Percentiles rank a stretch among this genome's conserved stretches.
Evolutionary conservation across 805 yeast genomes (phyloP).

Genomic region (Saccharomycopsis olivae): DNA sequence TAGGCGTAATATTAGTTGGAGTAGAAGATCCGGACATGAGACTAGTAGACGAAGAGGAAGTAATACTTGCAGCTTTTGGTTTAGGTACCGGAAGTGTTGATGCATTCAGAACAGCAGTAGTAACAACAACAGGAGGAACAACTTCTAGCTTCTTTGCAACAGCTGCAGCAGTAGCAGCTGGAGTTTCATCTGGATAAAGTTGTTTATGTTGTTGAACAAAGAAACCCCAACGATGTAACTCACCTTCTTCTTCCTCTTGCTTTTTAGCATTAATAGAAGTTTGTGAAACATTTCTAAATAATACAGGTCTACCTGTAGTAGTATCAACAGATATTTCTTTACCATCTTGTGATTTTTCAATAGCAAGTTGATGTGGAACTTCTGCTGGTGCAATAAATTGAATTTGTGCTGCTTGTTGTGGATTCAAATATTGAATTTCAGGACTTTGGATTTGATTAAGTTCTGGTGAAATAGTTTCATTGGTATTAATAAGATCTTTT

Average conservation of each 20-base stretch:
- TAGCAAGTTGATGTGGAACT: slow-evolving; percentile 61
- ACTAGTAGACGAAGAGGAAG: neutral
- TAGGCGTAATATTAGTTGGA: slow-evolving; percentile 10
- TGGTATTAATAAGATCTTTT: slow-evolving; percentile 16
- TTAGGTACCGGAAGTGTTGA: neutral
- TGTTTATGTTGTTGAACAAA: slow-evolving; percentile 55
- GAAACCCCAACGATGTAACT: slow-evolving; percentile 77
- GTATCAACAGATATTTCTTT: slow-evolving; percentile 48
- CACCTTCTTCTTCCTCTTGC: slow-evolving; percentile 89
- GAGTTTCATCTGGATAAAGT: slow-evolving; percentile 23
- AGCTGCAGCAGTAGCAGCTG: neutral
- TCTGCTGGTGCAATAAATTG: slow-evolving; percentile 11
- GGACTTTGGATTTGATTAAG: slow-evolving; percentile 14
- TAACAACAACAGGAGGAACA: neutral
- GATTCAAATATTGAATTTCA: slow-evolving; percentile 14
- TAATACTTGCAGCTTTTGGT: neutral
- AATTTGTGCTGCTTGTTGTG: slow-evolving; percentile 1
- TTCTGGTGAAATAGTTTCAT: slow-evolving; percentile 15
- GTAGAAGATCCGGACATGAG: neutral
- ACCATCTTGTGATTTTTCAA: slow-evolving; percentile 49
- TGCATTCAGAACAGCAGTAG: neutral
- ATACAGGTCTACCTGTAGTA: slow-evolving; percentile 61
- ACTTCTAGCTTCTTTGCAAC: too few relatives aligned
- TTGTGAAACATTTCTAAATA: slow-evolving; percentile 53
- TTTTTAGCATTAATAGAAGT: slow-evolving; percentile 58